These are phyloP conservation scores for Colletotrichum spinosum DNA, from an alignment of 2,329 filamentous ascomycete species.

Conservation along the genomic window DNA sequence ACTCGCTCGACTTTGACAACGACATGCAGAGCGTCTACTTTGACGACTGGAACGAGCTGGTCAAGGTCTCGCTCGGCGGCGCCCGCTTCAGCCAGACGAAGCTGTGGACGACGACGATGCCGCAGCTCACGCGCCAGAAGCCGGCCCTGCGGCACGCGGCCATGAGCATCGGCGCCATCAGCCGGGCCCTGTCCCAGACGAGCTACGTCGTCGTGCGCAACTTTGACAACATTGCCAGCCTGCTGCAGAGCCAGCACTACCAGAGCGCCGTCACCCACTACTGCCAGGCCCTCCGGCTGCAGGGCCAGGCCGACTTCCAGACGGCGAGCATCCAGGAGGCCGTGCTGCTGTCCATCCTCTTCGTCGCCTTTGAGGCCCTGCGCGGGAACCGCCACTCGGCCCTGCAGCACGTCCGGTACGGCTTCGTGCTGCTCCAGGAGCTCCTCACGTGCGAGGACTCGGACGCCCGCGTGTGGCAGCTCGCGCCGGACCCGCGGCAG, in stretches of 20 bases:
- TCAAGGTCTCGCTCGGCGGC: slow-evolving; percentile 31
- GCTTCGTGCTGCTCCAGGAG: slow-evolving; percentile 43
- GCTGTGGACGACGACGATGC: slow-evolving; percentile 52
- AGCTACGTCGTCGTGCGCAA: slow-evolving; percentile 27
- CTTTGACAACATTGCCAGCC: slow-evolving; percentile 20
- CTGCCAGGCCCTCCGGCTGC: slow-evolving; percentile 54
- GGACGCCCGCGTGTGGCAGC: slow-evolving; percentile 28
- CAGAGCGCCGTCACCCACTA: slow-evolving; percentile 55
- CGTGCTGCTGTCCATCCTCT: slow-evolving; percentile 52
- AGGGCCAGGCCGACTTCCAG: slow-evolving; percentile 50
- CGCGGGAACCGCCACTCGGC: slow-evolving; percentile 53
- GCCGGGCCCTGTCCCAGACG: slow-evolving; percentile 43
- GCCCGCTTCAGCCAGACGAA: slow-evolving; percentile 30
- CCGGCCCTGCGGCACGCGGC: slow-evolving; percentile 50
- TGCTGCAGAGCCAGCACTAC: slow-evolving; percentile 42
- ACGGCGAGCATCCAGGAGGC: slow-evolving; percentile 52
- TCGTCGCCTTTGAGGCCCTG: slow-evolving; percentile 55
- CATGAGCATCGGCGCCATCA: slow-evolving; percentile 54
- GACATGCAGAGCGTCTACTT: slow-evolving; percentile 37
- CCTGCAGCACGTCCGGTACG: slow-evolving; percentile 54
- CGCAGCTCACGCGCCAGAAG: slow-evolving; percentile 34
- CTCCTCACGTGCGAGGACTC: slow-evolving; percentile 12
- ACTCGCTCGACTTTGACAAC: slow-evolving; percentile 34
- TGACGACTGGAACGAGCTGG: slow-evolving; percentile 36
- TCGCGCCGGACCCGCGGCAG: slow-evolving; percentile 31